phyloP scores from a whole-genome alignment of 2,329 filamentous ascomycete genomes.

The Ramichloridium luteum region DNA sequence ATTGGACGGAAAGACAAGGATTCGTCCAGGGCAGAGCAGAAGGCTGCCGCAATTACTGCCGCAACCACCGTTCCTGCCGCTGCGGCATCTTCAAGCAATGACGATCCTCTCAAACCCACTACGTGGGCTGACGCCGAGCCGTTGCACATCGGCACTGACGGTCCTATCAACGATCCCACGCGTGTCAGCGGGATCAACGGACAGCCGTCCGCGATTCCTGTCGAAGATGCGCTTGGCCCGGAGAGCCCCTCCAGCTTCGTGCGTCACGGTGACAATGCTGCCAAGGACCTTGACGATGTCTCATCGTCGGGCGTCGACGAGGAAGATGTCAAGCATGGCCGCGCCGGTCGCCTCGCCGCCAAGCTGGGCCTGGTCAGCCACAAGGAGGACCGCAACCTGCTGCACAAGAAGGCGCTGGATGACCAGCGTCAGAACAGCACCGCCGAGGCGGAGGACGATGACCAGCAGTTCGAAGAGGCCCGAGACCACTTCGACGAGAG shows the following conservation, averaged over 20 bases:
- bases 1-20: constrained; percentile 1
- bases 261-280: constrained; percentile 7
- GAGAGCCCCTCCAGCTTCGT: constrained; percentile 17
- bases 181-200: constrained; percentile 6
- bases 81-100: background rate
- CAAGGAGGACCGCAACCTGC: constrained; percentile 6
- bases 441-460: constrained; percentile 22
- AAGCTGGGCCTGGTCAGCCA: constrained; percentile 12
- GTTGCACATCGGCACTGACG: constrained; percentile 10
- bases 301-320: constrained; percentile 22
- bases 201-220: constrained; percentile 2
- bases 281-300: constrained; percentile 14
- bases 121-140: background rate
- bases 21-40: background rate
- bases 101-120: background rate
- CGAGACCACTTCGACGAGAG: constrained; percentile 39
- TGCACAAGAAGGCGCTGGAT: background rate
- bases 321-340: constrained; percentile 19
- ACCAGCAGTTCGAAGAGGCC: constrained; percentile 42
- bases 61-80: background rate
- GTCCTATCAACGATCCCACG: constrained; percentile 7
- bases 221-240: constrained; percentile 5
- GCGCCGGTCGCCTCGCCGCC: constrained; percentile 25
- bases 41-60: background rate
- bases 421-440: constrained; percentile 11